Base-by-base conservation (phyloP, 2,329 filamentous ascomycete species). In the Pseudogymnoascus pannorum region DNA sequence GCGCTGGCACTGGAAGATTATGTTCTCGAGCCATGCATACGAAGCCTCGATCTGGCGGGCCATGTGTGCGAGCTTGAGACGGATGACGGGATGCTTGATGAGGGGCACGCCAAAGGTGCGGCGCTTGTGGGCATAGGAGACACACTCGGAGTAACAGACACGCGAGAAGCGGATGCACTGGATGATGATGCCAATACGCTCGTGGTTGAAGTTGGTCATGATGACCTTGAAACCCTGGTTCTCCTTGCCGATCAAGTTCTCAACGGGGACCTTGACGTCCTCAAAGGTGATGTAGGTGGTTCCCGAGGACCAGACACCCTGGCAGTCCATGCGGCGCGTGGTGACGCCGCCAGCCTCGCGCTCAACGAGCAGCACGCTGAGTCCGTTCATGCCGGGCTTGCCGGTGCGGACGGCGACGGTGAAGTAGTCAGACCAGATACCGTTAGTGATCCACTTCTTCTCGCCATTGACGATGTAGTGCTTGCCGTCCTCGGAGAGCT, bases 371-470 rank as follows among this genome's bases (percentile, higher is more conserved):
- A 99, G 84, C 59, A 97, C 83, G 29, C 87, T 91, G 64, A 99
- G 82, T 63, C 94, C 94, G 72, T 93, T 92, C 92, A 97, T 97
- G 67, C 94, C 94, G 22, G 84, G 79, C 33, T 86, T 88, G 66
- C 89, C 92, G 11, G 94, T 99, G 64, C 94, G 88, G 38, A 99
- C 94, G 24, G 93, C 94, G 12, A 91, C 95, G 61, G 94, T 97
- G 81, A 97, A 97, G 80, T 97, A 99, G 75, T 99, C 94, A 65
- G 82, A 85, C 91, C 92, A 97, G 71, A 97, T 85, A 71, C 94
- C 94, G 77, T 99, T 99, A 71, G 93, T 97, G 76, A 97, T 97
- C 93, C 94, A 97, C 79, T 99, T 99, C 88, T 99, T 97, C 85
- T 97, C 93, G 61, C 94, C 94, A 72, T 97, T 99, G 77, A 99